Conservation (phyloP, 495 filamentous ascomycete genomes). For the Aspergillus ellipticus region DNA sequence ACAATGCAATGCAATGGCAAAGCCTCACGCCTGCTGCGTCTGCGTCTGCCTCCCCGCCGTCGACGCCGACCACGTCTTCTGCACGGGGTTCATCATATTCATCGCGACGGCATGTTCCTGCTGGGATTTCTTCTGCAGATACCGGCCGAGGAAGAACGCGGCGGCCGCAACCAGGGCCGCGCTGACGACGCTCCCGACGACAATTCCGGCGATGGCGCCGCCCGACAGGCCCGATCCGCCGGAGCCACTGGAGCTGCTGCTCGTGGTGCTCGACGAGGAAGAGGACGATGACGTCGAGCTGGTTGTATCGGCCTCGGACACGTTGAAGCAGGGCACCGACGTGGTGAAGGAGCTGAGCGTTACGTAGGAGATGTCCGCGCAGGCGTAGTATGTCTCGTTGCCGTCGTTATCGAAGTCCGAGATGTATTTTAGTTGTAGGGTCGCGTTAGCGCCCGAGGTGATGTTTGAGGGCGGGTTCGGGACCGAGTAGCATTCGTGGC, state of each 20-base stretch:
- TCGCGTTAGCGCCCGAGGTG: slow-evolving; percentile 43
- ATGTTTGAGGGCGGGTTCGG: slow-evolving; percentile 33
- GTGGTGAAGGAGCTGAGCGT: slow-evolving; percentile 32
- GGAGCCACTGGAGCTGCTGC: background rate
- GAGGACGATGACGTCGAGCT: background rate
- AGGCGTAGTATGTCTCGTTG: slow-evolving; percentile 50
- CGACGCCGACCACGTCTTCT: slow-evolving; percentile 1
- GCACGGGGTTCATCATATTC: slow-evolving; percentile 4
- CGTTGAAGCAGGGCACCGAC: slow-evolving; percentile 49
- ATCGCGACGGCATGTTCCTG: background rate
- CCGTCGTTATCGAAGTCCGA: slow-evolving; percentile 39
- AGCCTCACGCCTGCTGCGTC: background rate
- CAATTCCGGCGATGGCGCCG: slow-evolving; percentile 42
- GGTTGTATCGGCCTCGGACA: slow-evolving; percentile 21
- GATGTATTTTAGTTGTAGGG: slow-evolving; percentile 49
- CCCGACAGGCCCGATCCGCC: slow-evolving; percentile 24
- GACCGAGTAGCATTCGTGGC: slow-evolving; percentile 50
- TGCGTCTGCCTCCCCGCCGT: background rate
- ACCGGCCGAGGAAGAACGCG: background rate
- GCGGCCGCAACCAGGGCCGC: background rate
- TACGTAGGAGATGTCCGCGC: slow-evolving; percentile 49
- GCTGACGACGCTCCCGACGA: slow-evolving; percentile 23
- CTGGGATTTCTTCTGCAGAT: background rate
- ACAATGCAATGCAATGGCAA: no score
- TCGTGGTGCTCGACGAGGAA: background rate